A percentile compares a stretch with the other conserved stretches of the same genome.
phyloP scores from a whole-genome alignment of 495 filamentous ascomycete genomes.

The Penicillium goetzii region DNA sequence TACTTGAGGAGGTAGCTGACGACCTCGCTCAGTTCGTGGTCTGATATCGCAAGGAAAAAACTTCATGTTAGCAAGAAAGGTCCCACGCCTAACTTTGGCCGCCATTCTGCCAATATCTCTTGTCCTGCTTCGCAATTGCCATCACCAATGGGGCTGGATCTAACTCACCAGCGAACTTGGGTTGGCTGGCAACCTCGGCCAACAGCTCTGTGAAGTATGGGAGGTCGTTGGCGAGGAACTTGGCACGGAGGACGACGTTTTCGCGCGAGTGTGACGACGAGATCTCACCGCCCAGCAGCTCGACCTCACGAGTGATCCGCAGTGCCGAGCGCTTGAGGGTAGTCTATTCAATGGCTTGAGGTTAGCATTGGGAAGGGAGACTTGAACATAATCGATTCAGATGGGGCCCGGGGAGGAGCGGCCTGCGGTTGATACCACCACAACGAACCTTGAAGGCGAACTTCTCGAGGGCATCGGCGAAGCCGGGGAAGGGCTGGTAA shows the following conservation, averaged over 20 bases:
- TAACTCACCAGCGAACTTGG: conserved; percentile 78
- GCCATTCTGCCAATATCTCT: not conserved
- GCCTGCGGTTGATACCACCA: not conserved
- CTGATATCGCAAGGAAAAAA: conserved; percentile 49
- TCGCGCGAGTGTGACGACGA: conserved; percentile 86
- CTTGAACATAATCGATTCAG: conserved; percentile 21
- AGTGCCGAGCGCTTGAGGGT: conserved; percentile 83
- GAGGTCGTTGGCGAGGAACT: conserved; percentile 91
- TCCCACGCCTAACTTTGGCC: not conserved
- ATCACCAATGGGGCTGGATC: not conserved
- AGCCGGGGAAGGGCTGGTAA: conserved; percentile 85
- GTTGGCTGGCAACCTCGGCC: conserved; percentile 84
- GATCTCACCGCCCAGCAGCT: conserved; percentile 89
- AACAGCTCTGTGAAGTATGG: conserved; percentile 97
- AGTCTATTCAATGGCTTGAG: conserved; percentile 57
- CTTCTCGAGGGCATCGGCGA: conserved; percentile 85
- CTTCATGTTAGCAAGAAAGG: conserved; percentile 21
- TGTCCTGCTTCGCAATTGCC: not conserved
- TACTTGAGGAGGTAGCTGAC: conserved; percentile 70
- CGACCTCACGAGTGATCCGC: conserved; percentile 90
- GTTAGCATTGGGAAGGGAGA: not conserved
- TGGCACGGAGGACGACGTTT: conserved; percentile 86
- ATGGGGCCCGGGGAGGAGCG: not conserved
- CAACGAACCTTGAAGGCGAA: conserved; percentile 92
- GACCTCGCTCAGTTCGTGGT: conserved; percentile 86